These are phyloP conservation scores for Cordyceps cicadae DNA, from an alignment of 2,329 filamentous ascomycete species.

Conservation along the genomic window DNA sequence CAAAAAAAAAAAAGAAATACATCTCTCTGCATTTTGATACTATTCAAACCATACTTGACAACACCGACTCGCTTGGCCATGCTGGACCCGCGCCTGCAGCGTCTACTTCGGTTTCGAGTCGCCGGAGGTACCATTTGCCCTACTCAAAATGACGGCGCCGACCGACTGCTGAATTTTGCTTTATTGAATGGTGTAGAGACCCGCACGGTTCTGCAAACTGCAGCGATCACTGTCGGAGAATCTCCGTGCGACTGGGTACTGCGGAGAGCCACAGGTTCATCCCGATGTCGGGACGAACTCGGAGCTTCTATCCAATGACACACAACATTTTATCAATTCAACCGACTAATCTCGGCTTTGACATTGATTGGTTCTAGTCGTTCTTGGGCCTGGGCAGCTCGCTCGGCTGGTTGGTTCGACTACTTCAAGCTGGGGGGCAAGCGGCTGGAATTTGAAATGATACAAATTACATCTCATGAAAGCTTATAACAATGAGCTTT, in stretches of 20 bases:
- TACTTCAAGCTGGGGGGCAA: neutral
- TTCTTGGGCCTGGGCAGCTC: neutral
- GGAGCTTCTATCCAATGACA: neutral
- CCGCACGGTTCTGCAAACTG: too few relatives aligned
- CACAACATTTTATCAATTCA: neutral
- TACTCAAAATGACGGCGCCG: too few relatives aligned
- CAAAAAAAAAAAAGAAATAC: too few relatives aligned
- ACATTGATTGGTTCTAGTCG: neutral
- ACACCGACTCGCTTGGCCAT: too few relatives aligned
- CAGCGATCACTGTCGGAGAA: neutral
- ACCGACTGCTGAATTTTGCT: too few relatives aligned
- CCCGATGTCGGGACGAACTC: neutral
- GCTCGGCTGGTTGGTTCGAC: neutral
- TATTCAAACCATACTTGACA: too few relatives aligned
- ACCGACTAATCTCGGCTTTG: neutral
- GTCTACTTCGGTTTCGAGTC: too few relatives aligned
- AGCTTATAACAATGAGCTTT: neutral
- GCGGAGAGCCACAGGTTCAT: neutral
- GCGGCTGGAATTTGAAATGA: neutral
- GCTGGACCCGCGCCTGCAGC: too few relatives aligned
- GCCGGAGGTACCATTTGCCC: too few relatives aligned
- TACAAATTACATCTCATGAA: neutral
- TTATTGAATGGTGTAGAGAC: too few relatives aligned
- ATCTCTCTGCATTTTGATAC: too few relatives aligned
- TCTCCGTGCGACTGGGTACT: neutral